phyloP scores from a whole-genome alignment of 108 stramenopile species.

The Mediolabrus comicus region DNA sequence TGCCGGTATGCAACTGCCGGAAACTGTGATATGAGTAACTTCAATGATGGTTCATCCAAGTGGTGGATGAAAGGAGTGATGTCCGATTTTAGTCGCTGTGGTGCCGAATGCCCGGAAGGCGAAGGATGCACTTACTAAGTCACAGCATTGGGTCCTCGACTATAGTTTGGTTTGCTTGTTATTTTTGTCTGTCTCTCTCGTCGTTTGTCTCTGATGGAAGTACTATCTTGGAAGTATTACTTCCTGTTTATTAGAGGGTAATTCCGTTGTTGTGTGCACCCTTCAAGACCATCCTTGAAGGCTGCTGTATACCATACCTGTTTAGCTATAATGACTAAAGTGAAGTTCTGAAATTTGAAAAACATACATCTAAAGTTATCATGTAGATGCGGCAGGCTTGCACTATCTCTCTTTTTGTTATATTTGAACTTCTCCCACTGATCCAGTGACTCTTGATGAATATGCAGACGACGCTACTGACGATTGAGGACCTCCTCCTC shows the following conservation, averaged over 20 bases:
- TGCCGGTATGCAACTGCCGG: conserved; percentile 41
- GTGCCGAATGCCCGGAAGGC: conserved; percentile 32
- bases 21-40: conserved; percentile 2
- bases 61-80: conserved; percentile 50
- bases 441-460: not conserved
- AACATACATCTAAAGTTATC: too few species aligned
- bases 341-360: too few species aligned
- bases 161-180: not conserved
- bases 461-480: not conserved
- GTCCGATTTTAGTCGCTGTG: conserved; percentile 27
- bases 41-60: not conserved
- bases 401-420: too few species aligned
- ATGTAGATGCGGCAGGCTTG: not conserved
- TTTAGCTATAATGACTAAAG: too few species aligned
- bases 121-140: not conserved
- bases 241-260: not conserved
- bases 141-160: not conserved
- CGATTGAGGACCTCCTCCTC: not conserved
- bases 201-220: not conserved
- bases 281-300: not conserved
- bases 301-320: too few species aligned
- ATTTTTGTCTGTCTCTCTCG: not conserved
- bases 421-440: not conserved
- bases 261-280: not conserved
- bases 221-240: not conserved